Percentiles rank a stretch among this genome's conserved stretches.
These are phyloP conservation scores for Rhodosporidiobolus sp. DNA, from an alignment of 768 basidiomycete genomes.

Conservation along the genomic window DNA sequence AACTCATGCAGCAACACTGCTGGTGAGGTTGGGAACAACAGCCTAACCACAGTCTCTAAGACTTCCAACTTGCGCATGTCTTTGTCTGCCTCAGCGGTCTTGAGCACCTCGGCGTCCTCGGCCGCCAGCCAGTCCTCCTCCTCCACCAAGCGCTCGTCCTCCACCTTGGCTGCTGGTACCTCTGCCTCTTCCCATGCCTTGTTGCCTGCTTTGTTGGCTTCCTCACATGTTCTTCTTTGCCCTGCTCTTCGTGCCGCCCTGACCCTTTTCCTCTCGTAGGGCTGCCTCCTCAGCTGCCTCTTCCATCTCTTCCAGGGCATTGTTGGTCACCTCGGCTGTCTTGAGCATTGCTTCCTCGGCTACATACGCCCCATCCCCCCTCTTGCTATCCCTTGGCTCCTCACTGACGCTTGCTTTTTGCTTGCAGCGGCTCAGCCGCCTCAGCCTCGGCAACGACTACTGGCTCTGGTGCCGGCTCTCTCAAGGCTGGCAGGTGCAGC, in stretches of 20 bases:
- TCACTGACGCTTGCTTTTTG: too few species aligned
- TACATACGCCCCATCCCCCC: background rate
- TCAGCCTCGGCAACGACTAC: background rate
- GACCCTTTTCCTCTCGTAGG: background rate
- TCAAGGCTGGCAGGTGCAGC: too few species aligned
- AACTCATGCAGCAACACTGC: background rate
- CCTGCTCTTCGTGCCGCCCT: background rate
- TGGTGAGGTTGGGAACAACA: slow-evolving; percentile 12
- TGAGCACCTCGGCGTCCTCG: background rate
- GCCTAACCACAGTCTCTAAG: background rate
- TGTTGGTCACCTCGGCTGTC: background rate
- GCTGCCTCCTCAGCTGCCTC: background rate
- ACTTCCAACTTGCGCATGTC: slow-evolving; percentile 3
- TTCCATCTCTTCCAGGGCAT: background rate
- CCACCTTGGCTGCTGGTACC: background rate
- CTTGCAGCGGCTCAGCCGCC: background rate
- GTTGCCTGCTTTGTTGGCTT: background rate
- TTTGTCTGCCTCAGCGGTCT: background rate
- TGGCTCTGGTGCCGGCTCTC: background rate
- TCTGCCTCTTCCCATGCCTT: background rate
- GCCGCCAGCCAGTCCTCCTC: too few species aligned
- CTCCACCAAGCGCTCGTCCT: too few species aligned
- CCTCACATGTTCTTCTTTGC: background rate
- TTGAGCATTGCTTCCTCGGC: background rate
- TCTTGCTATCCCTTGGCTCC: background rate